Conservation (phyloP, 805 yeast genomes). For the Tetrapisispora arboricola region DNA sequence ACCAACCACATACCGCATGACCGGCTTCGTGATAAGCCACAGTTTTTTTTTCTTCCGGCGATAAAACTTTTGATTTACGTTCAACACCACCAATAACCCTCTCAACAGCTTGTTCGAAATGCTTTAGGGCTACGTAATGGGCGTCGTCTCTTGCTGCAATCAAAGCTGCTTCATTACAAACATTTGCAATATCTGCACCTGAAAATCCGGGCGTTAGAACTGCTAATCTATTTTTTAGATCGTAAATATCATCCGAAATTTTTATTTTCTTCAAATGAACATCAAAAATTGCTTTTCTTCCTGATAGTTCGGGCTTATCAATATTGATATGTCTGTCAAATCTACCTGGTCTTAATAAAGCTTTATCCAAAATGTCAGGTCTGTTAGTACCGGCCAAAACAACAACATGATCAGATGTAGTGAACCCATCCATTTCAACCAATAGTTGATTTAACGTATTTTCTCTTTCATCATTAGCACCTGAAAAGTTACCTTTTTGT, state of each 20-base stretch:
- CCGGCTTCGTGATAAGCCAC: slow-evolving; percentile 97
- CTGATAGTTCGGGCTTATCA: slow-evolving; percentile 82
- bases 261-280: slow-evolving; percentile 55
- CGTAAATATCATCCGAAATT: slow-evolving; percentile 34
- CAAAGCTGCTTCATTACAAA: slow-evolving; percentile 89
- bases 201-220: slow-evolving; percentile 92
- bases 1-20: slow-evolving; percentile 96
- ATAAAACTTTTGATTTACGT: slow-evolving; percentile 67
- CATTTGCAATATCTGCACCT: slow-evolving; percentile 94
- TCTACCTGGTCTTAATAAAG: slow-evolving; percentile 88
- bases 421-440: slow-evolving; percentile 95
- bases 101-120: slow-evolving; percentile 89
- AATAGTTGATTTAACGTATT: slow-evolving; percentile 83
- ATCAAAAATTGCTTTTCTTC: slow-evolving; percentile 74
- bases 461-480: slow-evolving; percentile 88
- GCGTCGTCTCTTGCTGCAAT: slow-evolving; percentile 80
- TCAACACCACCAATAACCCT: slow-evolving; percentile 93
- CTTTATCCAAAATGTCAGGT: slow-evolving; percentile 82
- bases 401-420: slow-evolving; percentile 79
- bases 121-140: slow-evolving; percentile 48
- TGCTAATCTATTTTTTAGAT: slow-evolving; percentile 73
- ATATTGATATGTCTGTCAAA: slow-evolving; percentile 83
- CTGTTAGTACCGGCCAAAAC: slow-evolving; percentile 93
- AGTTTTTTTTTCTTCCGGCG: slow-evolving; percentile 69
- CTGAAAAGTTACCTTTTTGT: slow-evolving; percentile 65